phyloP scores from a whole-genome alignment of 306 rosid genomes.

The Alnus glutinosa region DNA sequence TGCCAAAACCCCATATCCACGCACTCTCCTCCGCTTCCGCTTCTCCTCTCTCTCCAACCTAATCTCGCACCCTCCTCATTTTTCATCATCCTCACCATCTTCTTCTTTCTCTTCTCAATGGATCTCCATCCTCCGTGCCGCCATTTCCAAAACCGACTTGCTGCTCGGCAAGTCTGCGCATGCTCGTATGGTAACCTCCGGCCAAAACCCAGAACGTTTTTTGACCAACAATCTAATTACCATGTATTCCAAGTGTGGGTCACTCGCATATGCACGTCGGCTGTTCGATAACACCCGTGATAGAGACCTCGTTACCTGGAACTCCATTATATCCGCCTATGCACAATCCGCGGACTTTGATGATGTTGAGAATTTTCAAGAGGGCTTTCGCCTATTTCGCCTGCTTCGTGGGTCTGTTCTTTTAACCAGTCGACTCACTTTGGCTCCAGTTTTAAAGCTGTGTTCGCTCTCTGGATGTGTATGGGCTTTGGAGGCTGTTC shows the following conservation, averaged over 20 bases:
- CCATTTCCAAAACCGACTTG: conserved; percentile 48
- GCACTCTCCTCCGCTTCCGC: background rate
- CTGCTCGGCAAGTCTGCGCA: conserved; percentile 65
- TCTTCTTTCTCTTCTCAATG: conserved; percentile 46
- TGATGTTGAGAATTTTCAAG: conserved; percentile 26
- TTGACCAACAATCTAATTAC: conserved; percentile 74
- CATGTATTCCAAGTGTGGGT: conserved; percentile 65
- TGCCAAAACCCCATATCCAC: conserved; percentile 1
- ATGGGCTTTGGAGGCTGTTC: conserved; percentile 61
- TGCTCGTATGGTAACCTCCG: conserved; percentile 52
- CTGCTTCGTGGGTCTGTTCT: conserved; percentile 50
- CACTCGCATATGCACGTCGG: conserved; percentile 56
- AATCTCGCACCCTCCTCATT: background rate
- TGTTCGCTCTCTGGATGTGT: conserved; percentile 43
- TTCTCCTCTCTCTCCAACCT: conserved; percentile 2
- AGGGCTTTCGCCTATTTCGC: conserved; percentile 58
- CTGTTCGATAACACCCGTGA: conserved; percentile 61
- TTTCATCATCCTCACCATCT: conserved; percentile 2
- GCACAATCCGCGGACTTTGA: conserved; percentile 42
- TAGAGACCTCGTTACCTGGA: conserved; percentile 80
- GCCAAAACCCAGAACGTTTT: conserved; percentile 42
- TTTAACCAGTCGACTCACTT: conserved; percentile 52
- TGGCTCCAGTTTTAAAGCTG: conserved; percentile 71
- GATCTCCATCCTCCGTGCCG: conserved; percentile 70
- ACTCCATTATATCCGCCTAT: conserved; percentile 65